Evolutionary conservation across 2,329 filamentous ascomycete species (phyloP), one percentile per base, ranked within the genome.

Genomic region (Paracamarosporium sp.): DNA sequence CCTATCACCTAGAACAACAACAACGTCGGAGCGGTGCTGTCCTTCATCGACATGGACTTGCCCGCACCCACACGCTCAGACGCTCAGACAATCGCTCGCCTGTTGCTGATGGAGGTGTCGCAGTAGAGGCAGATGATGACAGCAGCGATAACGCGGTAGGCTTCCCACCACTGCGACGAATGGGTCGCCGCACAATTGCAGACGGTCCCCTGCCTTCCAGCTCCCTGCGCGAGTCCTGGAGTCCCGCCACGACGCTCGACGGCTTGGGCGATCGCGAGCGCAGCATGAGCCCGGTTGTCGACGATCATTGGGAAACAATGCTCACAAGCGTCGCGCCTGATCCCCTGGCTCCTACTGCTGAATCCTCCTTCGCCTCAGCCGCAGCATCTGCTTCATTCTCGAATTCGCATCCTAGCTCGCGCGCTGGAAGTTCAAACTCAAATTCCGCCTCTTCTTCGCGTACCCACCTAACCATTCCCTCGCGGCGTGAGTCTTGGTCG

Each of bases 191-290:
- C 55, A 74, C 66, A 44, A 75, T 77, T 41, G 67, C 69, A 17
- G 71, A 77, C 56, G 72, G 73, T 0, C 73, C 73, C 0, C 57
- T 76, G 30, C 75, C 76, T 15, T 61, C 68, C 8, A 76, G 73
- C 59, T 76, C 75, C 24, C 62, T 76, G 35, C 72, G 73, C 55
- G 74, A 76, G 56, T 75, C 73, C 11, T 76, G 74, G 74, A 75
- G 73, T 43, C 74, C 74, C 6, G 64, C 66, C 2, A 65, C 70
- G 53, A 68, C 65, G 3, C 61, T 90, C 1, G 89, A 96, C 75
- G 92, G 92, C 4, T 84, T 97, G 15, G 93, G 92, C 35, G 92
- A 97, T 76, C 90, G 93, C 57, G 86, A 92, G 61, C 87, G 92
- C 65, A 96, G 92, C 74, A 79, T 92, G n/a, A 93, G 89, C 70